A percentile compares a stretch with the other conserved stretches of the same genome.
Evolutionary conservation across 1,284 basidiomycete species (phyloP).

Genomic region (Ustilago esculenta): DNA sequence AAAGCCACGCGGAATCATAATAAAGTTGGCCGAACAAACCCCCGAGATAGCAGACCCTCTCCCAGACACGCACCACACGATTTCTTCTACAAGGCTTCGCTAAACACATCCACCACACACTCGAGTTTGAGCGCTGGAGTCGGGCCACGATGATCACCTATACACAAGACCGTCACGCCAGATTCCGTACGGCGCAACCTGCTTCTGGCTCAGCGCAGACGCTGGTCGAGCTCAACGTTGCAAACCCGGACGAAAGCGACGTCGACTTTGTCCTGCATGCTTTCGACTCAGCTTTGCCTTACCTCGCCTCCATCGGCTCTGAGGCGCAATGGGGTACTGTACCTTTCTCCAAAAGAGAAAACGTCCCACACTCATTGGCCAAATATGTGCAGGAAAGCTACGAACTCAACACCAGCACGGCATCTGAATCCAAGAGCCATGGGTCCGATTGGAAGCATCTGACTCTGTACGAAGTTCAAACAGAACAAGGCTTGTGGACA

Average conservation of each 20-base stretch:
- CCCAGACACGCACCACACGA: too few species aligned
- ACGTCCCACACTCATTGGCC: neutral
- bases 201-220: neutral
- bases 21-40: conserved; percentile 2
- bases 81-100: too few species aligned
- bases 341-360: conserved; percentile 27
- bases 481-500: conserved; percentile 8
- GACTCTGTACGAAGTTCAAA: conserved; percentile 18
- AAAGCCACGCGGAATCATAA: conserved; percentile 2
- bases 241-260: conserved; percentile 33
- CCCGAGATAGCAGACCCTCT: too few species aligned
- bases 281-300: conserved; percentile 48
- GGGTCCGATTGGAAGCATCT: conserved; percentile 27
- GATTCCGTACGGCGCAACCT: conserved; percentile 25
- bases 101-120: too few species aligned
- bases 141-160: conserved; percentile 21
- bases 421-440: too few species aligned
- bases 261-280: conserved; percentile 33
- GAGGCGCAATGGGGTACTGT: conserved; percentile 46
- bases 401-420: too few species aligned
- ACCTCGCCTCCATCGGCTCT: conserved; percentile 47
- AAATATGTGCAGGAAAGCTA: conserved; percentile 19
- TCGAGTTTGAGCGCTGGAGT: too few species aligned
- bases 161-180: neutral
- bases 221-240: conserved; percentile 10